Evolutionary conservation across 495 filamentous ascomycete genomes (phyloP).

Genomic region (Penicillium dipodomyicola): DNA sequence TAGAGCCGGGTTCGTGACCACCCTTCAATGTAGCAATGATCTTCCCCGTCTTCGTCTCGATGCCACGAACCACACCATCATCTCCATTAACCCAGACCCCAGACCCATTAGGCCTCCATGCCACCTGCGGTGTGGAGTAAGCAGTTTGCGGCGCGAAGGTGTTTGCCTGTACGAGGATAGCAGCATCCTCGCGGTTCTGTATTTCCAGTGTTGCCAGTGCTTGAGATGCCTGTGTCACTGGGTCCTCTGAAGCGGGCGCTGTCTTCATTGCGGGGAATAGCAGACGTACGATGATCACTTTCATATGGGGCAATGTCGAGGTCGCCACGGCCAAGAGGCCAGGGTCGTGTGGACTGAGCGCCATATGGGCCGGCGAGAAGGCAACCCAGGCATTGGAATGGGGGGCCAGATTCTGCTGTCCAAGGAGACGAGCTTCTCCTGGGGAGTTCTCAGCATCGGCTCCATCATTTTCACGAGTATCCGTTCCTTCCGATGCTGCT

Average conservation of each 20-base stretch:
- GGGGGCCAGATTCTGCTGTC: conserved; percentile 62
- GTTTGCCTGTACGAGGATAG: conserved; percentile 56
- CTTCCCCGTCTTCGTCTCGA: conserved; percentile 62
- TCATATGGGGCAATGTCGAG: conserved; percentile 62
- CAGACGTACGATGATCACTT: conserved; percentile 61
- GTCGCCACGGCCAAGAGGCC: conserved; percentile 60
- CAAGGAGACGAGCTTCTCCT: conserved; percentile 41
- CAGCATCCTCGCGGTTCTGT: conserved; percentile 58
- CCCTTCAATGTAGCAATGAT: conserved; percentile 48
- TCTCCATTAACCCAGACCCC: conserved; percentile 71
- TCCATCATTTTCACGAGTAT: neutral
- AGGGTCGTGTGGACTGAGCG: conserved; percentile 54
- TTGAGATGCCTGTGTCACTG: conserved; percentile 49
- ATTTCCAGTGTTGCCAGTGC: conserved; percentile 46
- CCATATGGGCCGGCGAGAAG: conserved; percentile 60
- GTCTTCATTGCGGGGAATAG: conserved; percentile 44
- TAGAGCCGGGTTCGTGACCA: conserved; percentile 58
- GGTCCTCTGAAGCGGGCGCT: conserved; percentile 12
- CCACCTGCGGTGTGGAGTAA: conserved; percentile 64
- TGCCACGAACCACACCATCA: conserved; percentile 62
- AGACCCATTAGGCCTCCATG: conserved; percentile 62
- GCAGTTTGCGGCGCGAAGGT: conserved; percentile 65
- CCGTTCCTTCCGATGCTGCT: neutral
- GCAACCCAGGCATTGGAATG: conserved; percentile 63
- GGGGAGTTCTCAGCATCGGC: conserved; percentile 1